phyloP scores from a whole-genome alignment of 2,329 filamentous ascomycete species.

The Colletotrichum sp. region DNA sequence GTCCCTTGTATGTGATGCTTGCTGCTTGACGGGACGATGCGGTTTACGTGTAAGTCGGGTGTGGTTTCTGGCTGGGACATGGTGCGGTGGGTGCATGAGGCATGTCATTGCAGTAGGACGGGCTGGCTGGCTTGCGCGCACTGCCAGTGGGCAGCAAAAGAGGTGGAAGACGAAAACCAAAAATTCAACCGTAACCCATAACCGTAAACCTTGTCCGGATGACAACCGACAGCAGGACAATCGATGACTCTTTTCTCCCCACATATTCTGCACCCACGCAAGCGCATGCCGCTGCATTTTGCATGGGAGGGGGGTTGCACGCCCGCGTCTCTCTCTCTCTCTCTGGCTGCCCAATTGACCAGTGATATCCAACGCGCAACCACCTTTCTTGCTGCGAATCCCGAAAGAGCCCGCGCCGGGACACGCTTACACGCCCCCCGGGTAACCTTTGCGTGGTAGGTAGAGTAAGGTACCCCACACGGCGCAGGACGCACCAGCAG shows the following conservation, averaged over 20 bases:
- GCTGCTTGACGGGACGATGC: not conserved
- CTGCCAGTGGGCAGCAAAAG: not conserved
- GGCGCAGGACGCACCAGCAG: not conserved
- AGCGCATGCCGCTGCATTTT: not conserved
- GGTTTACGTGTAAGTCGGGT: not conserved
- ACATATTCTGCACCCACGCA: not conserved
- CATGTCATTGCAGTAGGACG: not conserved
- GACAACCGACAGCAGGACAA: not conserved
- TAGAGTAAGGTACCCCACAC: not conserved
- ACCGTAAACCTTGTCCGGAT: not conserved
- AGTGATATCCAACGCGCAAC: conserved; percentile 10
- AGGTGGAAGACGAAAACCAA: not conserved
- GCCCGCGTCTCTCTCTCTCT: not conserved
- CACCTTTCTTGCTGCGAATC: not conserved
- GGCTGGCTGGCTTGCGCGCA: not conserved
- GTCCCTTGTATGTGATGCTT: not conserved
- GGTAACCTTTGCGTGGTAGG: not conserved
- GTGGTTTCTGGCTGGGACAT: not conserved
- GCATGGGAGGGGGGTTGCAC: not conserved
- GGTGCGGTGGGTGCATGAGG: not conserved
- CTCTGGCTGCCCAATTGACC: conserved; percentile 7
- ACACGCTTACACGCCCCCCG: not conserved
- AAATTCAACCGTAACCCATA: not conserved
- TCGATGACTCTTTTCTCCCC: conserved; percentile 9
- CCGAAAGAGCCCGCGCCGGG: not conserved